Evolutionary conservation across 306 rosid species (phyloP), one percentile per base, ranked within the genome.

Genomic region (Gastrolobium villosum): DNA sequence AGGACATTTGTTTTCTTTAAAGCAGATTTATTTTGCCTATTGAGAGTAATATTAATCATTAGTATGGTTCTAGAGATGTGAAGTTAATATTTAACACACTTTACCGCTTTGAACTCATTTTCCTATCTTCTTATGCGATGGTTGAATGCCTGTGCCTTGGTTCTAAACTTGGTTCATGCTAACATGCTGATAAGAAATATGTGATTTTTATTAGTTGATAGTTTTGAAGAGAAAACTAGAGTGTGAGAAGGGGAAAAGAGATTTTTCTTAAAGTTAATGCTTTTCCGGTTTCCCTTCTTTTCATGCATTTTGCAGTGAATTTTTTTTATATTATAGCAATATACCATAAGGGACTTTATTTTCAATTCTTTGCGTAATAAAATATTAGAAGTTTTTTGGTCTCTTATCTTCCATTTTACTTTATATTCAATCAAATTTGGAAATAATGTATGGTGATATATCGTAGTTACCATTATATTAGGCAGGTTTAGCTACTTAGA

Each of bases 91-190:
- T 74, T 44, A 9, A 28, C 35, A 20, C 11, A 5, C 8, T 8
- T 52, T 65, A 46, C 28, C n/a, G 36, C 30, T 63, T 46, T 49
- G 46, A 49, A 62, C 52, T 7, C 72, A 10, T 62, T 7, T 6
- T 62, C 50, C 49, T 63, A 10, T 26, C 62, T 26, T 55, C 35
- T 14, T 31, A 48, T 10, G 34, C 10, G 9, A 20, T 35, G 49
- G n/a, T 65, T 26, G 13, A 14, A 62, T 75, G 13, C 49, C 39
- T 34, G 37, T 28, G 39, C 55, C 4, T 30, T 28, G 48, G 65
- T 46, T 32, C 44, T 46, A 13, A 67, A 67, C 26, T 34, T 34
- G 75, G 13, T 76, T 65, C 67, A 45, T 55, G 13, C 54, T 66
- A 14, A 48, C 39, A 34, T 46, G 46, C 9, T 52, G 13, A 65